These are phyloP conservation scores for Sporothrix brasiliensis DNA, from an alignment of 2,329 filamentous ascomycete species.

Conservation along the genomic window DNA sequence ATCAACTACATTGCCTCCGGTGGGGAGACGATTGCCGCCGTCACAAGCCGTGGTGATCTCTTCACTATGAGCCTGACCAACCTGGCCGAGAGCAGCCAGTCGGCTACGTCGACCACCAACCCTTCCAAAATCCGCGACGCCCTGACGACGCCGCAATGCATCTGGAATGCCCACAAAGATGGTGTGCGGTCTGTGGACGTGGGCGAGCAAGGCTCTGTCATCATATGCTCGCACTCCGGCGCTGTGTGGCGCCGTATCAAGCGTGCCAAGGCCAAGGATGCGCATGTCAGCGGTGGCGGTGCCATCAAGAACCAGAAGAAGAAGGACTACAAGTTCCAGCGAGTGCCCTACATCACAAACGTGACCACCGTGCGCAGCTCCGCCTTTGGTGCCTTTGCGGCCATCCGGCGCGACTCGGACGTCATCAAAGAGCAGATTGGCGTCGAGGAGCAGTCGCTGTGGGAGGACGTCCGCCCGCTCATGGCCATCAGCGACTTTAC, in stretches of 20 bases:
- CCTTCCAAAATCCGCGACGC: conserved; percentile 86
- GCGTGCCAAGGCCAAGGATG: conserved; percentile 76
- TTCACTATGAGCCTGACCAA: conserved; percentile 80
- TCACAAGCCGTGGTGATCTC: conserved; percentile 82
- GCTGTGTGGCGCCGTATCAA: conserved; percentile 91
- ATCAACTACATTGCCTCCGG: conserved; percentile 79
- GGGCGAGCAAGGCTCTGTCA: conserved; percentile 90
- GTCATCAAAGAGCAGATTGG: conserved; percentile 72
- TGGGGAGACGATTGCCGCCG: conserved; percentile 86
- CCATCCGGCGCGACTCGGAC: conserved; percentile 80
- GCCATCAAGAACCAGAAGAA: conserved; percentile 58
- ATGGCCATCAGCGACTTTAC: conserved; percentile 67
- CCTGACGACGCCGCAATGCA: conserved; percentile 73
- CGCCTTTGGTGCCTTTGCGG: conserved; percentile 85
- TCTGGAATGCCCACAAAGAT: conserved; percentile 88
- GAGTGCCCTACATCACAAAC: conserved; percentile 83
- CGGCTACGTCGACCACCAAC: conserved; percentile 80
- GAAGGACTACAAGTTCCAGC: conserved; percentile 94
- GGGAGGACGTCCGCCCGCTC: conserved; percentile 72
- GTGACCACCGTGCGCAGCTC: conserved; percentile 85
- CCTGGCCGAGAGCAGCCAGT: conserved; percentile 63
- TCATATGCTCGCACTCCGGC: conserved; percentile 88
- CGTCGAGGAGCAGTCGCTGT: conserved; percentile 68
- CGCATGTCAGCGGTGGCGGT: conserved; percentile 44
- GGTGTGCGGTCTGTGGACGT: conserved; percentile 85